A percentile compares a stretch with the other conserved stretches of the same genome.
These are phyloP conservation scores for Ambrosia trifida DNA, from an alignment of 129 eudicot genomes.

Conservation along the genomic window DNA sequence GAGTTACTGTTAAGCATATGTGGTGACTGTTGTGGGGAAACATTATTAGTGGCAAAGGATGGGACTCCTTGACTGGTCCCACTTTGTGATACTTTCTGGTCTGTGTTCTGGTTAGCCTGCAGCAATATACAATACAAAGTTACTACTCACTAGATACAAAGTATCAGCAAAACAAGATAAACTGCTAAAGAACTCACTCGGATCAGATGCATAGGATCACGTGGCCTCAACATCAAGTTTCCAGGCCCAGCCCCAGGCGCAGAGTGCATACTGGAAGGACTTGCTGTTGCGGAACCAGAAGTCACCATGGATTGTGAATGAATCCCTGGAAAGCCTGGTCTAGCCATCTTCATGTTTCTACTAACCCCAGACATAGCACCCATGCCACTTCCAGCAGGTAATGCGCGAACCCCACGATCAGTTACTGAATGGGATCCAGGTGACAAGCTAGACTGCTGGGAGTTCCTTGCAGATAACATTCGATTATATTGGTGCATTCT, in stretches of 20 bases:
- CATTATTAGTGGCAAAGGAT: slow-evolving; percentile 47
- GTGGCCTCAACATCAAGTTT: slow-evolving; percentile 66
- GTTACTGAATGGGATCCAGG: slow-evolving; percentile 63
- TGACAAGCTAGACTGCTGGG: slow-evolving; percentile 55
- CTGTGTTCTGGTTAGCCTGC: slow-evolving; percentile 64
- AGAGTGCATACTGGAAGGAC: slow-evolving; percentile 51
- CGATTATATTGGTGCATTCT: slow-evolving; percentile 74
- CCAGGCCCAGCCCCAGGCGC: slow-evolving; percentile 85
- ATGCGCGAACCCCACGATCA: slow-evolving; percentile 66
- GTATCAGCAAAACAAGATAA: background rate
- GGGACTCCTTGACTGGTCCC: slow-evolving; percentile 54
- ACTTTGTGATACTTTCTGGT: slow-evolving; percentile 64
- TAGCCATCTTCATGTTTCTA: slow-evolving; percentile 60
- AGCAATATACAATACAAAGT: slow-evolving; percentile 14
- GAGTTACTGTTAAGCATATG: slow-evolving; percentile 49
- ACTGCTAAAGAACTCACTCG: slow-evolving; percentile 51
- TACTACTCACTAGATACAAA: slow-evolving; percentile 10
- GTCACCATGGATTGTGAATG: slow-evolving; percentile 48
- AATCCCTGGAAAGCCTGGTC: slow-evolving; percentile 73
- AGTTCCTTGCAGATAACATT: slow-evolving; percentile 63
- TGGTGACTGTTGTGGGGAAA: slow-evolving; percentile 68
- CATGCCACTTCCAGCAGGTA: slow-evolving; percentile 66
- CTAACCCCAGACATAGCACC: slow-evolving; percentile 58
- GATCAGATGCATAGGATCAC: slow-evolving; percentile 67
- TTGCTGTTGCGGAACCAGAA: slow-evolving; percentile 50